phyloP scores from a whole-genome alignment of 495 filamentous ascomycete species.

The Xylaria grammica region DNA sequence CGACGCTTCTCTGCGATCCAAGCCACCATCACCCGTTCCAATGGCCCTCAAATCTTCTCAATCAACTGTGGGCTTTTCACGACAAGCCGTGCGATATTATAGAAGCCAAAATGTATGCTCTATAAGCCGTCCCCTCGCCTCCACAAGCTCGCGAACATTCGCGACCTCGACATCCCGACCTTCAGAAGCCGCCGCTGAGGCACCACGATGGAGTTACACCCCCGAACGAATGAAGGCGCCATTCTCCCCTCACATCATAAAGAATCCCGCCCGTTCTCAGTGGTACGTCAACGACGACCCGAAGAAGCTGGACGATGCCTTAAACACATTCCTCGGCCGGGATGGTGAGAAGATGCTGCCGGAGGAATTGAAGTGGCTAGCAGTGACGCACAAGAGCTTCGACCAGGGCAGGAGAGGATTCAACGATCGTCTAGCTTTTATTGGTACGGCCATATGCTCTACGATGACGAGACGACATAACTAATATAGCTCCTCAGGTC shows the following conservation, averaged over 20 bases:
- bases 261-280: conserved; percentile 48
- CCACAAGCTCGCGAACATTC: conserved; percentile 18
- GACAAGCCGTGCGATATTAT: conserved; percentile 28
- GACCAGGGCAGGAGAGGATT: conserved; percentile 92
- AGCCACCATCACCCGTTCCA: conserved; percentile 12
- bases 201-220: conserved; percentile 82
- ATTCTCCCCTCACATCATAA: conserved; percentile 59
- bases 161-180: conserved; percentile 29
- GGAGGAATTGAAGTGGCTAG: conserved; percentile 95
- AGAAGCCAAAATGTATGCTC: conserved; percentile 18
- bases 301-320: conserved; percentile 71
- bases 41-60: conserved; percentile 34
- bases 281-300: conserved; percentile 79
- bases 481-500: conserved; percentile 57
- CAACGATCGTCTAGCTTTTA: conserved; percentile 89
- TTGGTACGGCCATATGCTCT: conserved; percentile 66
- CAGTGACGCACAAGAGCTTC: conserved; percentile 97
- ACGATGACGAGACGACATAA: not conserved
- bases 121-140: conserved; percentile 17
- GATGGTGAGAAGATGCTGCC: conserved; percentile 73
- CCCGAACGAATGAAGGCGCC: conserved; percentile 78
- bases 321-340: conserved; percentile 70
- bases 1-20: not conserved
- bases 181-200: conserved; percentile 24
- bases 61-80: conserved; percentile 29